Conservation (phyloP, 352 stramenopile species). For the Phytopythium montanum region DNA sequence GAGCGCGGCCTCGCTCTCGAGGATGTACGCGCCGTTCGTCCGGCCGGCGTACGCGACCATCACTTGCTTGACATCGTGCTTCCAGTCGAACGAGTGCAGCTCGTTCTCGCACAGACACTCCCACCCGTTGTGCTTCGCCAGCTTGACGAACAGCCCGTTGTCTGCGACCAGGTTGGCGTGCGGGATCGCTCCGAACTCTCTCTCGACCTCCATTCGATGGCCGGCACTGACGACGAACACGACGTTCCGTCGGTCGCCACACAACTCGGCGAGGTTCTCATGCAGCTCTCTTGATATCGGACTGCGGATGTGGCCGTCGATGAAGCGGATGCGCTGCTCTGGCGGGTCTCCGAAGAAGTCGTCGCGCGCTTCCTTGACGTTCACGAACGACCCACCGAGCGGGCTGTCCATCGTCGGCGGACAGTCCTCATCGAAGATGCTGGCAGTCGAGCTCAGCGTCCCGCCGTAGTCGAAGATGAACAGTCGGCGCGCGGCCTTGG, state of each 20-base stretch:
- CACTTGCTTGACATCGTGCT: conserved; percentile 90
- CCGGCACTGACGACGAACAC: conserved; percentile 71
- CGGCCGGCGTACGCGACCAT: conserved; percentile 97
- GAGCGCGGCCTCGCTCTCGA: conserved; percentile 95
- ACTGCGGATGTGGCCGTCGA: conserved; percentile 68
- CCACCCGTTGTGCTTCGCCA: conserved; percentile 29
- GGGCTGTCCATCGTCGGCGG: conserved; percentile 16
- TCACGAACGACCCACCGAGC: not conserved
- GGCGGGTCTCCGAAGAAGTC: conserved; percentile 7
- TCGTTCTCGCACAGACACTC: conserved; percentile 57
- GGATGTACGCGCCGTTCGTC: conserved; percentile 98
- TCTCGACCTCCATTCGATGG: conserved; percentile 46
- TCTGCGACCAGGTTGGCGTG: conserved; percentile 63
- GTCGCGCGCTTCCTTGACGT: conserved; percentile 5
- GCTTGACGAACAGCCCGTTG: conserved; percentile 67
- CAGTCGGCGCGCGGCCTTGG: conserved; percentile 52
- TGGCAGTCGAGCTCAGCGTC: conserved; percentile 86
- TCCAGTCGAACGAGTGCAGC: conserved; percentile 88
- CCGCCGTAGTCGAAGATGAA: conserved; percentile 98
- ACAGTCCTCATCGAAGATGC: conserved; percentile 72
- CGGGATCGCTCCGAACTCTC: conserved; percentile 44
- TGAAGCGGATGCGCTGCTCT: conserved; percentile 42
- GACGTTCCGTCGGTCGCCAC: conserved; percentile 52
- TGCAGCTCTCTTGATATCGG: conserved; percentile 52
- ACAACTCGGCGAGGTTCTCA: conserved; percentile 52